Evolutionary conservation across 2,329 filamentous ascomycete species (phyloP).

Genomic region (Cordyceps fumosorosea): DNA sequence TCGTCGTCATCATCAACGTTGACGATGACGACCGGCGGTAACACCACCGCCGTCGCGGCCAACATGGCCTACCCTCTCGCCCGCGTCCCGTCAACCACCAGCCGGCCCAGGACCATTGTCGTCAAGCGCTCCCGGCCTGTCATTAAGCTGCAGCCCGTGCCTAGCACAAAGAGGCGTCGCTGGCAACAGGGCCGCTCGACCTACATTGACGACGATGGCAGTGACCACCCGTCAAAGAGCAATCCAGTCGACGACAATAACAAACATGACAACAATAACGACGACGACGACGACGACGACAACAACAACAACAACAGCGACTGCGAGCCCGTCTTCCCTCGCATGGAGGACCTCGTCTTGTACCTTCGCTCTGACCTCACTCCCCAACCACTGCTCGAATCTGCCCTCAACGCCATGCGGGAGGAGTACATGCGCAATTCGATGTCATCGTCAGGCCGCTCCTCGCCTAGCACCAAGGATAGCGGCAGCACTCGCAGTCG

Average conservation of each 20-base stretch:
- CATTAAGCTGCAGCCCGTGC: slow-evolving; percentile 25
- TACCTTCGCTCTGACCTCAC: slow-evolving; percentile 40
- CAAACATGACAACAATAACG: no score
- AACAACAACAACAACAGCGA: slow-evolving; percentile 6
- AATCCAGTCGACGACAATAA: no score
- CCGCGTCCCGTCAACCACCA: slow-evolving; percentile 20
- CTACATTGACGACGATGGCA: slow-evolving; percentile 35
- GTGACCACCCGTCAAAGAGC: slow-evolving; percentile 17
- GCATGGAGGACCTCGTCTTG: slow-evolving; percentile 51
- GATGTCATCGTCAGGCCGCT: not conserved
- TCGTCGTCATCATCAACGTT: not conserved
- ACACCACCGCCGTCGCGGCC: not conserved
- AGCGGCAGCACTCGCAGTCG: not conserved
- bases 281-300: not conserved
- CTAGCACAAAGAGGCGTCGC: slow-evolving; percentile 23
- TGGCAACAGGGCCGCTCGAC: slow-evolving; percentile 18
- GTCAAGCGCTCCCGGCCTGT: slow-evolving; percentile 24
- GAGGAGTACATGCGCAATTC: slow-evolving; percentile 11
- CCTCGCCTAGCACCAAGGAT: not conserved
- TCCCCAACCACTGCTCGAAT: slow-evolving; percentile 36
- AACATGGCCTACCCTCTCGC: slow-evolving; percentile 12
- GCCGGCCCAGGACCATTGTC: slow-evolving; percentile 25
- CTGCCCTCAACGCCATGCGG: slow-evolving; percentile 41
- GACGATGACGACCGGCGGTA: not conserved
- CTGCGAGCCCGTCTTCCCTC: slow-evolving; percentile 41